Evolutionary conservation across 305 asterid genomes (phyloP).

Genomic region (Fraxinus greggii): DNA sequence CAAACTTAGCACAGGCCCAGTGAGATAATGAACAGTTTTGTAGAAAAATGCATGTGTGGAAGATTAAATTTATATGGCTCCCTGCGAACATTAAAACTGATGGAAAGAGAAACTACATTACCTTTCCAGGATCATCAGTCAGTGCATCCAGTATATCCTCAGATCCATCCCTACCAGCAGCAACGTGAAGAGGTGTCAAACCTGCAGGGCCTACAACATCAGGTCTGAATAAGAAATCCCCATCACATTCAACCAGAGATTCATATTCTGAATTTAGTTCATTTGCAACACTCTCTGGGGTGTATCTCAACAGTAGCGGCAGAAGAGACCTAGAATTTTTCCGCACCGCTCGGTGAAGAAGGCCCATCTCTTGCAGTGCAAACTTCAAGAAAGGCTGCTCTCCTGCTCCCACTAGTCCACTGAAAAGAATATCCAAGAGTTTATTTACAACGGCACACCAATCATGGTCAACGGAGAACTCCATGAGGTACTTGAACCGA

Average conservation of each 20-base stretch:
- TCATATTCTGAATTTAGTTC: conserved; percentile 44
- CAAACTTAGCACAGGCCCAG: neutral
- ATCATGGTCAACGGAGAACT: conserved; percentile 62
- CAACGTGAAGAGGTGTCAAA: conserved; percentile 77
- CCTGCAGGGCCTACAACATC: conserved; percentile 69
- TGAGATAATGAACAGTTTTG: neutral
- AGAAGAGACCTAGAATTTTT: conserved; percentile 64
- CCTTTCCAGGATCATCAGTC: conserved; percentile 71
- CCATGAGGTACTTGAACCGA: conserved; percentile 64
- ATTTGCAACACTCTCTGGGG: conserved; percentile 46
- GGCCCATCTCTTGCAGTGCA: conserved; percentile 57
- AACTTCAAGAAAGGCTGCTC: conserved; percentile 47
- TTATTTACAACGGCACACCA: conserved; percentile 67
- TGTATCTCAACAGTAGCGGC: conserved; percentile 57
- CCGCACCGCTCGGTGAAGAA: conserved; percentile 71
- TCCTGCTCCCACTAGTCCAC: conserved; percentile 47
- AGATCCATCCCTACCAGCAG: conserved; percentile 76
- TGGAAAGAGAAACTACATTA: conserved; percentile 19
- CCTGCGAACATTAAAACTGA: neutral
- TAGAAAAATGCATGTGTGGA: neutral
- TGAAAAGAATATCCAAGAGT: conserved; percentile 55
- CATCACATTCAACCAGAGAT: conserved; percentile 28
- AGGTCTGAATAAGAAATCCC: conserved; percentile 57
- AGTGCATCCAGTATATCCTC: conserved; percentile 65
- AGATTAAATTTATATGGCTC: neutral